Base-by-base conservation (phyloP, 179 eudicot species). In the Heliamphora pulchella region DNA sequence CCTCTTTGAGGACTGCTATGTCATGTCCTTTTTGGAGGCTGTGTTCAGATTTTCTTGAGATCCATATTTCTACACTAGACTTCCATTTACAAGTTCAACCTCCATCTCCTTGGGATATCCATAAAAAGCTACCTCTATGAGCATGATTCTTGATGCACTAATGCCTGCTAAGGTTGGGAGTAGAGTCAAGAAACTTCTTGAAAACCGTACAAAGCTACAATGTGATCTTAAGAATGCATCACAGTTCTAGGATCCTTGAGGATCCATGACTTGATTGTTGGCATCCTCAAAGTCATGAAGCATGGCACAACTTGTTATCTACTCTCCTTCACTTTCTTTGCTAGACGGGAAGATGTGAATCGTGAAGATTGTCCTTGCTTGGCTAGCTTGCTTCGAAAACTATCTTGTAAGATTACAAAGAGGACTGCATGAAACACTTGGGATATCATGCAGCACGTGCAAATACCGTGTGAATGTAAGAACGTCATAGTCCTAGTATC, bases 221-320 rank as follows among this genome's bases (percentile, higher is more conserved):
- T 13, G 48, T 3, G 3, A 67, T 67, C 17, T 41, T 39, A 67
- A 67, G 48, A 59, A 41, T 4, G 5, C 48, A 66, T 1, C 8
- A 66, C 15, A 39, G 15, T 10, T 13, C 31, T 31, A 31, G 31
- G 31, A 31, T 31, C 31, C 31, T 31, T 31, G 31, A 31, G 31
- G 31, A 31, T 31, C 13, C 71, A 67, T 14, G 64, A 41, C 71
- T 41, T 41, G 48, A 13, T n/a, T 67, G 71, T 41, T 41, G 71
- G 71, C 71, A 41, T 67, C 48, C 18, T 41, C 50, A 67, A 31
- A 67, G 71, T 67, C 71, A 67, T 67, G 71, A n/a, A 67, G 50
- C 71, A 67, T 67, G 48, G 71, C 50, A 31, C 31, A 31, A 31
- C 31, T 31, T 31, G 31, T 31, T 31, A 31, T 31, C 31, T 31